Evolutionary conservation across 2,329 filamentous ascomycete species (phyloP), one percentile per base, ranked within the genome.

Genomic region (Fusarium sambucinum): DNA sequence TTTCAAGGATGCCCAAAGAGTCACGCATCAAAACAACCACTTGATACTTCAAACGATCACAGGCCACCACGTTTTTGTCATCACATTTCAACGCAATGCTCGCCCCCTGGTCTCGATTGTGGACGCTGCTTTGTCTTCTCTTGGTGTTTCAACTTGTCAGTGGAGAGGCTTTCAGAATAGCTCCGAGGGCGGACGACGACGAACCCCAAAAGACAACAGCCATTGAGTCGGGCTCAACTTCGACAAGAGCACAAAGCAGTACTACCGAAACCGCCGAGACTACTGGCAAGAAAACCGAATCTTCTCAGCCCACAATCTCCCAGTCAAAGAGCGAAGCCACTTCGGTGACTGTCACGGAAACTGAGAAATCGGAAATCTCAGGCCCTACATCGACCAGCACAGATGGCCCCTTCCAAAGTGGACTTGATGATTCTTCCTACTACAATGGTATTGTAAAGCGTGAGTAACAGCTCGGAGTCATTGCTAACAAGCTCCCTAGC

Each of bases 71-170:
- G n/a, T 50, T 27, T 29, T 25, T 7, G 17, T 17, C 23, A 17
- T 17, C 21, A 29, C 23, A 37, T 33, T 38, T 42, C 30, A 29
- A 17, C 52, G 27, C 41, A 50, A 83, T 83, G 82, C 63, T 78
- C 52, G 66, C 69, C 25, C 77, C 70, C 59, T 73, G 77, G 63
- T 59, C 70, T 55, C 76, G 75, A 47, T 55, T 80, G 42, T 80
- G 77, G 77, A 76, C 77, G 35, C 66, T 83, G 44, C 68, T 85
- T 57, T 80, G 78, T 68, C 70, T 84, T 23, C 50, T 79, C 6
- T 47, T 83, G 41, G 74, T 75, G 41, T 70, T 82, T 25, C 79
- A 84, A 42, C 64, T 78, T 46, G 78, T 76, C 21, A 69, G 73
- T 23, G 80, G 79, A 13, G 76, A 79, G 41, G 75, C 70, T 57